phyloP scores from a whole-genome alignment of 2,329 filamentous ascomycete species.

The Trichoderma koningiopsis region DNA sequence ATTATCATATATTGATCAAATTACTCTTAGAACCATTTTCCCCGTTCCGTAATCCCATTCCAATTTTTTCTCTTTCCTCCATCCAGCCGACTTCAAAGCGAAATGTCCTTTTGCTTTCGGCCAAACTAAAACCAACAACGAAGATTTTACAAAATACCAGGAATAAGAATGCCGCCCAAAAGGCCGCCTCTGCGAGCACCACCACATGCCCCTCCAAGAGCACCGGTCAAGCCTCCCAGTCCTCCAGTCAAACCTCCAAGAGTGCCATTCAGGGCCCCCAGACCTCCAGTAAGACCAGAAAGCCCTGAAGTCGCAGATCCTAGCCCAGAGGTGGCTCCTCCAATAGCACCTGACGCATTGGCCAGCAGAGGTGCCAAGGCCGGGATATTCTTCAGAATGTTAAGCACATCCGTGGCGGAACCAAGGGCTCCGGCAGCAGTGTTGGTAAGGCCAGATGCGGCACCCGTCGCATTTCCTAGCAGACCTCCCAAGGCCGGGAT shows the following conservation, averaged over 20 bases:
- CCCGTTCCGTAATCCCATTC: background rate
- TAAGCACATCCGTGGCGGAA: too few relatives aligned
- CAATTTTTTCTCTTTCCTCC: background rate
- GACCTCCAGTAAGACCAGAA: background rate
- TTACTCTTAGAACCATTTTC: background rate
- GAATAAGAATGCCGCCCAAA: slow-evolving; percentile 16
- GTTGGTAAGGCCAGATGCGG: too few relatives aligned
- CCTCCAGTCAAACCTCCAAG: background rate
- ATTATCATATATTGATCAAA: background rate
- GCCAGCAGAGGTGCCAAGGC: too few relatives aligned
- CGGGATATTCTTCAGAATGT: too few relatives aligned
- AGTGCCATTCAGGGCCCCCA: background rate
- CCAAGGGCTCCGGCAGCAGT: too few relatives aligned
- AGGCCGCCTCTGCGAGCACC: background rate
- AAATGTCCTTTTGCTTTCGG: background rate
- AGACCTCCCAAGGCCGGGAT: too few relatives aligned
- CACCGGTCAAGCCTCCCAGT: background rate
- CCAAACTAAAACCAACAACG: background rate
- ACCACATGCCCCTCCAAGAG: background rate
- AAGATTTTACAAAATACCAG: slow-evolving; percentile 12
- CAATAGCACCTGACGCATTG: too few relatives aligned
- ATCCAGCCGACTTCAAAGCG: background rate
- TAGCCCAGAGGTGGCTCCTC: background rate
- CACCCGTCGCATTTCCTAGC: too few relatives aligned
- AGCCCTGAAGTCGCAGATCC: background rate